phyloP scores from a whole-genome alignment of 1,139 yeast genomes.

The Chernovozyma sophiae-reginae region DNA sequence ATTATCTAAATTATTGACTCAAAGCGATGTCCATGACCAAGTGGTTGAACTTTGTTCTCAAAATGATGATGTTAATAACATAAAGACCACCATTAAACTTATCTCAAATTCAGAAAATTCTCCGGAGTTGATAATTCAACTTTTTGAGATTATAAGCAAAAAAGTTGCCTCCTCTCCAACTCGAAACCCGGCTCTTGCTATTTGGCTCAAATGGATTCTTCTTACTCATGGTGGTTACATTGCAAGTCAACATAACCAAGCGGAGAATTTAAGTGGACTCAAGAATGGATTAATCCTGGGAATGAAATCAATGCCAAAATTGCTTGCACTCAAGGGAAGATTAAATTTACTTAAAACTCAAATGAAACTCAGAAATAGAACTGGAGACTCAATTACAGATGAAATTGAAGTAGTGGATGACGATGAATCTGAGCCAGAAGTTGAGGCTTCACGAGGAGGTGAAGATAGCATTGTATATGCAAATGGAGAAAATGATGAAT shows the following conservation, averaged over 20 bases:
- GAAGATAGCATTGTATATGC: slow-evolving; percentile 27
- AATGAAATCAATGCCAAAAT: slow-evolving; percentile 33
- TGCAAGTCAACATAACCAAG: slow-evolving; percentile 27
- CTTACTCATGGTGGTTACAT: slow-evolving; percentile 42
- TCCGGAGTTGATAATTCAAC: slow-evolving; percentile 14
- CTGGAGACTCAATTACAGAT: slow-evolving; percentile 15
- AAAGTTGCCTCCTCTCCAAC: slow-evolving; percentile 34
- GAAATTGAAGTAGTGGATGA: slow-evolving; percentile 19
- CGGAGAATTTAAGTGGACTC: slow-evolving; percentile 29
- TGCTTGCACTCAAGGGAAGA: slow-evolving; percentile 43
- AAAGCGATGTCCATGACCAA: slow-evolving; percentile 7
- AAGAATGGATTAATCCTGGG: slow-evolving; percentile 26
- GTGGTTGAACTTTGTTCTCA: slow-evolving; percentile 28
- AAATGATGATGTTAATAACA: slow-evolving; percentile 27
- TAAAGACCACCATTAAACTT: slow-evolving; percentile 31
- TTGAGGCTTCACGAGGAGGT: slow-evolving; percentile 8
- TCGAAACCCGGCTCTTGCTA: slow-evolving; percentile 25
- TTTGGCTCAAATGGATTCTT: slow-evolving; percentile 52
- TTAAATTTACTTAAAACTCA: slow-evolving; percentile 39
- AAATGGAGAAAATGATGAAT: slow-evolving; percentile 43
- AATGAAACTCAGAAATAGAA: slow-evolving; percentile 29
- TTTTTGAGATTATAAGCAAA: slow-evolving; percentile 33
- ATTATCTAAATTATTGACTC: slow-evolving; percentile 15
- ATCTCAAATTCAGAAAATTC: slow-evolving; percentile 18
- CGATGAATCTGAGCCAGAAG: slow-evolving; percentile 14